These are phyloP conservation scores for Hortaea werneckii DNA, from an alignment of 2,329 filamentous ascomycete species.

Conservation along the genomic window DNA sequence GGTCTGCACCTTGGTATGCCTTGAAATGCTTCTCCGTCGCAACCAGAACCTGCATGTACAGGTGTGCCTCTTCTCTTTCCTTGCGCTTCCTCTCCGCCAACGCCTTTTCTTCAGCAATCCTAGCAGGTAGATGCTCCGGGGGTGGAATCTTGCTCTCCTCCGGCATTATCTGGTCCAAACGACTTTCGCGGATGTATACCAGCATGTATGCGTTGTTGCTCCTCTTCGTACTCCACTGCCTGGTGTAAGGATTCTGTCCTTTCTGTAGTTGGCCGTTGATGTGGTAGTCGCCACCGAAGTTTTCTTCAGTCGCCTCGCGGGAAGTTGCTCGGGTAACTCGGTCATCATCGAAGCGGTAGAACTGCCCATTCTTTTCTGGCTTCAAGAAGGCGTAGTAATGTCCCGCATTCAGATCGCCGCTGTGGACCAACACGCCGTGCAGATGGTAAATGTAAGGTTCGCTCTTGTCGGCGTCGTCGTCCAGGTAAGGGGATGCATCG, in stretches of 20 bases:
- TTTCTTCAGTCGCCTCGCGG: slow-evolving; percentile 88
- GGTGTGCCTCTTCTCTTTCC: slow-evolving; percentile 86
- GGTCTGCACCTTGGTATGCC: slow-evolving; percentile 72
- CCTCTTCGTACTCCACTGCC: slow-evolving; percentile 54
- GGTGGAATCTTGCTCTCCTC: slow-evolving; percentile 68
- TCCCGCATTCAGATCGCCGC: slow-evolving; percentile 89
- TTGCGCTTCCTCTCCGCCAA: slow-evolving; percentile 66
- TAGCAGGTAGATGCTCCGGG: slow-evolving; percentile 67
- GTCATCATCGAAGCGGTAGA: slow-evolving; percentile 96
- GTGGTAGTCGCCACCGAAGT: slow-evolving; percentile 79
- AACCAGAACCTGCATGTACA: slow-evolving; percentile 78
- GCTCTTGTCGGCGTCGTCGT: slow-evolving; percentile 73
- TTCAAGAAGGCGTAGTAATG: slow-evolving; percentile 98
- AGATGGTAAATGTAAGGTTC: slow-evolving; percentile 88
- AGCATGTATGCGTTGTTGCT: slow-evolving; percentile 95
- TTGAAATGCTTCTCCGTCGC: slow-evolving; percentile 75
- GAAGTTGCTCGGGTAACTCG: slow-evolving; percentile 89
- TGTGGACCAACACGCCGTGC: slow-evolving; percentile 92
- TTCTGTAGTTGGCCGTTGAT: slow-evolving; percentile 44
- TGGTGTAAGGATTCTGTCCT: slow-evolving; percentile 54
- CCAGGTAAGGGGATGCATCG: slow-evolving; percentile 77
- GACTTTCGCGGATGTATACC: slow-evolving; percentile 86
- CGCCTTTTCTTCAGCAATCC: slow-evolving; percentile 72
- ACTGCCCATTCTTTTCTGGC: slow-evolving; percentile 82
- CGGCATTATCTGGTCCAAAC: slow-evolving; percentile 71